Conservation (phyloP, 192 early-diverging fungal genomes). For the Entrophospora sp. region DNA sequence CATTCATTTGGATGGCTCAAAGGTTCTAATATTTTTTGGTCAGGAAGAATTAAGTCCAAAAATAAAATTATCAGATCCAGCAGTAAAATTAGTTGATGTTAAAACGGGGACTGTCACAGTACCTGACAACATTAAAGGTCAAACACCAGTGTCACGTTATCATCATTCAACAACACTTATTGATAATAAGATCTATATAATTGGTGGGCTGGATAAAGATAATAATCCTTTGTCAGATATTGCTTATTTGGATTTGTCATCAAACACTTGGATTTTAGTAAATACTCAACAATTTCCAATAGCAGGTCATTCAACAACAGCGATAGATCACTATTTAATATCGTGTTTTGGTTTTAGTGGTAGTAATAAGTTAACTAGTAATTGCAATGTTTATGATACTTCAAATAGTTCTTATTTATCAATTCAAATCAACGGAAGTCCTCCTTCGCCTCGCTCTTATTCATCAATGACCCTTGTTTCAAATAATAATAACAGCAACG, state of each 20-base stretch:
- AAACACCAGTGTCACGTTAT: neutral
- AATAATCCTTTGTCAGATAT: neutral
- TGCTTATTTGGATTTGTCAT: neutral
- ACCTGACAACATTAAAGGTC: neutral
- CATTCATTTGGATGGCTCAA: neutral
- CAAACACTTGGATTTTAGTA: neutral
- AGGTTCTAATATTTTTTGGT: conserved; percentile 9
- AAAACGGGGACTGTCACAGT: neutral
- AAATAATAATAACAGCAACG: neutral
- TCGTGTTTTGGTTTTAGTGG: conserved; percentile 7
- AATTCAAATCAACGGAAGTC: neutral
- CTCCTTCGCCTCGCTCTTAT: neutral
- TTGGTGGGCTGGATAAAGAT: neutral
- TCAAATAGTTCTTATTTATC: neutral
- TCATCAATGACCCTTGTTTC: neutral
- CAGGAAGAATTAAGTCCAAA: neutral
- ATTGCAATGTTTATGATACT: conserved; percentile 15
- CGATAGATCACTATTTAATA: conserved; percentile 4
- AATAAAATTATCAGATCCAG: neutral
- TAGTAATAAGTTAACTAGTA: neutral
- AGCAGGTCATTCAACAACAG: conserved; percentile 6
- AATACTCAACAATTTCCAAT: neutral
- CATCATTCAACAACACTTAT: neutral
- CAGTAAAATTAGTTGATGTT: neutral
- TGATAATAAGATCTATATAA: neutral